Evolutionary conservation across 179 eudicot genomes (phyloP), one percentile per base, ranked within the genome.

Genomic region (Silene coronaria): DNA sequence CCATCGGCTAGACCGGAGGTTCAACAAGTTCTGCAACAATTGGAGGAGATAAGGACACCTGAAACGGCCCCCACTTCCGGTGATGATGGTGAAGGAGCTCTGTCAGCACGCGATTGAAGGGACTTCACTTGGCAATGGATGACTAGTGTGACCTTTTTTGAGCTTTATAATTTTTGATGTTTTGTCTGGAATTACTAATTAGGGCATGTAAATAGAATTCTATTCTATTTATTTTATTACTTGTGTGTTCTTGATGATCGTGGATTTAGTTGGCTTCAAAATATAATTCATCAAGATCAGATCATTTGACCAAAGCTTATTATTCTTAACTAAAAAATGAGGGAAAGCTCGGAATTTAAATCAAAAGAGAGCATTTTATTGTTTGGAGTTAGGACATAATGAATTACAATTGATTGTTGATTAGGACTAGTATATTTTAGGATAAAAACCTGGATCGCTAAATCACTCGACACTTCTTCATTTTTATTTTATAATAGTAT

Each of bases 1-100:
- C 91, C 97, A 14, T 69, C 89, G 2, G 90, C 91, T 1, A 75
- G 98, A 79, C 98, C 97, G 0, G 98, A 94, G 69, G 86, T 88
- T 60, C 84, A 79, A 38, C 89, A 92, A 74, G 93, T 92, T 51
- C 79, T 90, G 74, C 87, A 87, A 66, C 92, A 90, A 76, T 85
- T 92, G 32, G 90, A 92, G 78, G 96, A 89, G 88, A 92, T 85
- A 9, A 74, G 84, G 46, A 66, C 77, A 13, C 77, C 77, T 8
- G 88, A 73, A n/a, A 69, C 74, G 0, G 76, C 71, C 19, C 51
- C 82, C 3, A 82, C 75, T 59, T 89, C 91, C 0, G 89, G 91
- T 9, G 89, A 88, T 24, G 90, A 85, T 67, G 91, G 83, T 6
- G 86, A 65, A 17, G 86, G 75, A 0, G 85, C 76, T 67, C 83